These are phyloP conservation scores for Chalciporus chontae DNA, from an alignment of 768 basidiomycete genomes.

Conservation along the genomic window DNA sequence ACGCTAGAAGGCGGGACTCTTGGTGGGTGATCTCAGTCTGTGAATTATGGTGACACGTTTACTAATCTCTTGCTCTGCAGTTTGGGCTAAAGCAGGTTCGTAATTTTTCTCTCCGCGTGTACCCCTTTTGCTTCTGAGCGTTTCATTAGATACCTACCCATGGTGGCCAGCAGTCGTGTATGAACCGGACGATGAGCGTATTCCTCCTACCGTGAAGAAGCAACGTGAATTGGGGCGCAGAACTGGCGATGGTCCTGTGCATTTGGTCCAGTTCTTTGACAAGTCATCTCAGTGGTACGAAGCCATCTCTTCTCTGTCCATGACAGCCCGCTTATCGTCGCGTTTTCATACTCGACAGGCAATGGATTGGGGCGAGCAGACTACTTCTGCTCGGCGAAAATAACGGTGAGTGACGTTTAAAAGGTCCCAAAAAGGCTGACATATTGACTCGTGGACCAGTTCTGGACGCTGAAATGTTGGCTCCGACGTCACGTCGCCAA, in stretches of 20 bases:
- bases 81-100: slow-evolving; percentile 82
- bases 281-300: slow-evolving; percentile 60
- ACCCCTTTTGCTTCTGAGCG: slow-evolving; percentile 4
- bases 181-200: slow-evolving; percentile 51
- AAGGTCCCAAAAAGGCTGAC: not conserved
- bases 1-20: slow-evolving; percentile 56
- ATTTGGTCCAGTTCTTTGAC: slow-evolving; percentile 82
- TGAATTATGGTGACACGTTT: not conserved
- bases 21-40: slow-evolving; percentile 40
- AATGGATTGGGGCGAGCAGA: slow-evolving; percentile 53
- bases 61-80: slow-evolving; percentile 34
- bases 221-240: slow-evolving; percentile 28
- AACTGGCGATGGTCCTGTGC: slow-evolving; percentile 42
- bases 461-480: slow-evolving; percentile 62
- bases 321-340: not conserved
- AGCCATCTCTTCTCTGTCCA: not conserved
- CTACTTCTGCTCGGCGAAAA: slow-evolving; percentile 70
- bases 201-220: slow-evolving; percentile 44
- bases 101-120: not conserved
- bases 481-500: slow-evolving; percentile 47
- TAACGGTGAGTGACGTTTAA: slow-evolving; percentile 46
- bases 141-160: slow-evolving; percentile 63
- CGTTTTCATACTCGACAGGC: slow-evolving; percentile 40
- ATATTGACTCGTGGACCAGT: slow-evolving; percentile 36
- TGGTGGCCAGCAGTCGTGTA: slow-evolving; percentile 87